A percentile compares a stretch with the other conserved stretches of the same genome.
These are phyloP conservation scores for Porphyra umbilicalis DNA, from an alignment of 31 red algal genomes.

Conservation along the genomic window DNA sequence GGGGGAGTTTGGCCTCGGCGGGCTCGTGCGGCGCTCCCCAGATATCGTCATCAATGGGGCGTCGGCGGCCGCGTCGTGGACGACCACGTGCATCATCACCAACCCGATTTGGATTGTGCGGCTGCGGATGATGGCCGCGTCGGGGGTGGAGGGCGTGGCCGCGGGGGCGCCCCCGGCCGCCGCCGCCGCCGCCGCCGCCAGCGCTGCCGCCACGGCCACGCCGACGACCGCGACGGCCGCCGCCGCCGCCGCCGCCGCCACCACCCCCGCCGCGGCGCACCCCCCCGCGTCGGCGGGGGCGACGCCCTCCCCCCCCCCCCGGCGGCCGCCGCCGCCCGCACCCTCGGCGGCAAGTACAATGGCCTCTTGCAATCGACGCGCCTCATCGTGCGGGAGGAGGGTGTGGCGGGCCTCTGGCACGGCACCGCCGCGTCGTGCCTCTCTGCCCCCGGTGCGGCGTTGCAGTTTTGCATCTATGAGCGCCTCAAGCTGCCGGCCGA, in stretches of 20 bases:
- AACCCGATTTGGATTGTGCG: background rate
- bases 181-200: background rate
- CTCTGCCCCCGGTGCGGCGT: constrained; percentile 65
- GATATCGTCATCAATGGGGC: background rate
- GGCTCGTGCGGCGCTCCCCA: background rate
- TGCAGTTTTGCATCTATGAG: constrained; percentile 96
- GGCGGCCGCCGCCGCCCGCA: background rate
- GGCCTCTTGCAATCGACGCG: background rate
- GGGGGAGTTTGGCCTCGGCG: background rate
- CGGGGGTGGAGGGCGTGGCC: background rate
- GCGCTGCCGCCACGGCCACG: background rate
- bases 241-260: background rate
- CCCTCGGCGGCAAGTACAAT: background rate
- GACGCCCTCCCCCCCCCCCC: background rate
- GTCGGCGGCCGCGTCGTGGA: background rate
- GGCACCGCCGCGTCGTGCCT: constrained; percentile 71
- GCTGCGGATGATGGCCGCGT: background rate
- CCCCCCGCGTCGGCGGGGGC: background rate
- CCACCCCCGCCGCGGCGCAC: background rate
- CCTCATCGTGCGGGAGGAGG: constrained; percentile 68
- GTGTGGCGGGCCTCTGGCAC: constrained; percentile 72
- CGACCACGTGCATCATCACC: background rate
- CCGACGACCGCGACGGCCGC: background rate
- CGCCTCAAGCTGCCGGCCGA: constrained; percentile 28
- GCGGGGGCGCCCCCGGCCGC: background rate